phyloP scores from a whole-genome alignment of 176 grass and related monocot species.

The Saccharum officinarum region DNA sequence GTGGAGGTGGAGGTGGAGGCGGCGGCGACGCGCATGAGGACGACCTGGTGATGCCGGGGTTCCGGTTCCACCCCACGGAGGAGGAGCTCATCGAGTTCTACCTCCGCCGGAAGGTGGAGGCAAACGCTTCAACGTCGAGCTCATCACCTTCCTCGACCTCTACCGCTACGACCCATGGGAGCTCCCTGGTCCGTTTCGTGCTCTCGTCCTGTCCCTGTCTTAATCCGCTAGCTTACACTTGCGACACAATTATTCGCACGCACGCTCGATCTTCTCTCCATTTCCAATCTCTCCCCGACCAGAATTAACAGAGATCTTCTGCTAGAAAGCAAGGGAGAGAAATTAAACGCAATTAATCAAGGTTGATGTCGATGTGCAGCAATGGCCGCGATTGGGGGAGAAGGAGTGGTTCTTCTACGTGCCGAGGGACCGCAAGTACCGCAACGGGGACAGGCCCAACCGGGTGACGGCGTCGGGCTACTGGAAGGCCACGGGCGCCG shows the following conservation, averaged over 20 bases:
- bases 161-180: constrained; percentile 99
- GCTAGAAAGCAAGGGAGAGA: no score
- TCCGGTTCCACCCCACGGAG: constrained; percentile 98
- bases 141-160: constrained; percentile 94
- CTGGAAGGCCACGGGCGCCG: constrained; percentile 98
- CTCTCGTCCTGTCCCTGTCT: background rate
- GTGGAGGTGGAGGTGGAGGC: no score
- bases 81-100: constrained; percentile 99
- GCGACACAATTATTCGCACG: background rate
- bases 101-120: constrained; percentile 90
- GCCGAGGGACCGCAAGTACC: constrained; percentile 90
- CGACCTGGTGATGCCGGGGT: constrained; percentile 90
- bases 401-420: constrained; percentile 99
- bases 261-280: background rate
- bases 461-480: constrained; percentile 92
- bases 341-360: background rate
- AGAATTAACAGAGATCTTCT: no score
- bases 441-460: constrained; percentile 96
- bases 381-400: constrained; percentile 93
- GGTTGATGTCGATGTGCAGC: constrained; percentile 28
- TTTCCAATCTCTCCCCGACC: background rate
- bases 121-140: constrained; percentile 93
- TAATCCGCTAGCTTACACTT: background rate
- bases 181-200: constrained; percentile 58
- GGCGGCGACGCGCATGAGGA: constrained; percentile 66